Base-by-base conservation (phyloP, 331 rosid species). In the Acacia pycnantha region DNA sequence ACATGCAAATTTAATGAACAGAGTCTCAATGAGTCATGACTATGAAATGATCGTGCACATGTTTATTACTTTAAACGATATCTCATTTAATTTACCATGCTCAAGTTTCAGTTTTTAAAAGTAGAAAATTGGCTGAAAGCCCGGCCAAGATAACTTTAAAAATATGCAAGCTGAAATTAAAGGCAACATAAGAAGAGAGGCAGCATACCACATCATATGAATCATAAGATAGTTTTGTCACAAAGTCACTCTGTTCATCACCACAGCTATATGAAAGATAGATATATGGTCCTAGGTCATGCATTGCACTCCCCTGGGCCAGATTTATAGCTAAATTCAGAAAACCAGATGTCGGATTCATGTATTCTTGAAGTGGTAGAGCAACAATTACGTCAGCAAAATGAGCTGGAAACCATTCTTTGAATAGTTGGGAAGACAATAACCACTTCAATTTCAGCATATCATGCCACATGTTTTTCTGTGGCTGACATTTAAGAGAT, bases 341-440 rank as follows among this genome's bases (percentile, higher is more conserved):
- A 84, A 90, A 90, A 77, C 99, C 99, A 47, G 93, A 91, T 27
- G 73, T 74, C 24, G 99, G 99, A 85, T 96, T 94, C 97, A 90
- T 92, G 90, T 94, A 96, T 66, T 96, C 97, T 88, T 89, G 94
- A 90, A 94, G 87, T 70, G 99, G 99, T 70, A 96, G 86, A 77
- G 88, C 88, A 77, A 86, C 87, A 73, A 96, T 86, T 71, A 96
- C 85, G 91, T 88, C 91, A 84, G 89, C 89, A 85, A 86, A 94
- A 79, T 96, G 98, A 88, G 85, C 87, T 43, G 99, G 98, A 89
- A 96, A 96, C 87, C 92, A 90, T 86, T 94, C 95, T 85, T 90
- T 88, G 91, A 96, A 92, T 79, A 96, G 80, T 77, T 89, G 89
- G 12, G 99, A 94, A 87, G 99, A 91, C 74, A 96, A 89, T 93